Conservation (phyloP, 1,284 basidiomycete species). For the Leccinum pachyderme region DNA sequence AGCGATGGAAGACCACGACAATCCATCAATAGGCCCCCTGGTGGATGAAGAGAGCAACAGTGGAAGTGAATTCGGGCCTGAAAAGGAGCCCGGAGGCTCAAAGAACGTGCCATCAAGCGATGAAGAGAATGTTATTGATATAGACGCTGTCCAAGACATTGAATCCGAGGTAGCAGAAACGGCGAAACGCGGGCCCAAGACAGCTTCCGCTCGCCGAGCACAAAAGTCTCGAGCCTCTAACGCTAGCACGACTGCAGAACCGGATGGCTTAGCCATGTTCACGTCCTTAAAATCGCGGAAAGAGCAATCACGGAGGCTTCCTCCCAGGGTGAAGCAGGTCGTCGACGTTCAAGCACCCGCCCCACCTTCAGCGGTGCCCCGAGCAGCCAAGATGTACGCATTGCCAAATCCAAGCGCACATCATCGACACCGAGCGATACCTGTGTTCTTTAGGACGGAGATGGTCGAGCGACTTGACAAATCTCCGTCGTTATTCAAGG, state of each 20-base stretch:
- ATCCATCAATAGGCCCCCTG: slow-evolving; percentile 20
- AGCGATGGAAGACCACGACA: slow-evolving; percentile 16
- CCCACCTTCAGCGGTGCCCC: slow-evolving; percentile 29
- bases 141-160: slow-evolving; percentile 13
- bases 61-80: slow-evolving; percentile 46
- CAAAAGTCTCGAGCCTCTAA: not conserved
- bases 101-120: slow-evolving; percentile 8
- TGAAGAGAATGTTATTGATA: not conserved
- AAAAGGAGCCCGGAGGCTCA: slow-evolving; percentile 4
- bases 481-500: slow-evolving; percentile 40
- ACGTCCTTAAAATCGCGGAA: slow-evolving; percentile 16
- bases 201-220: not conserved
- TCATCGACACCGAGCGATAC: slow-evolving; percentile 64
- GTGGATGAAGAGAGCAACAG: slow-evolving; percentile 30
- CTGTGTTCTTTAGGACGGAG: slow-evolving; percentile 49
- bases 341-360: slow-evolving; percentile 10
- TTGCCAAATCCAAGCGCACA: slow-evolving; percentile 60
- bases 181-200: slow-evolving; percentile 10
- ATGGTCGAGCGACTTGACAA: slow-evolving; percentile 55
- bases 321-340: slow-evolving; percentile 24
- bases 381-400: slow-evolving; percentile 48
- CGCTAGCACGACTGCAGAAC: not conserved
- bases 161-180: slow-evolving; percentile 7
- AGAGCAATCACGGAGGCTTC: slow-evolving; percentile 20
- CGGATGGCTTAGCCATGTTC: not conserved